Evolutionary conservation across 2,329 filamentous ascomycete genomes (phyloP), one percentile per base, ranked within the genome.

Genomic region (Trichoderma semiorbis): DNA sequence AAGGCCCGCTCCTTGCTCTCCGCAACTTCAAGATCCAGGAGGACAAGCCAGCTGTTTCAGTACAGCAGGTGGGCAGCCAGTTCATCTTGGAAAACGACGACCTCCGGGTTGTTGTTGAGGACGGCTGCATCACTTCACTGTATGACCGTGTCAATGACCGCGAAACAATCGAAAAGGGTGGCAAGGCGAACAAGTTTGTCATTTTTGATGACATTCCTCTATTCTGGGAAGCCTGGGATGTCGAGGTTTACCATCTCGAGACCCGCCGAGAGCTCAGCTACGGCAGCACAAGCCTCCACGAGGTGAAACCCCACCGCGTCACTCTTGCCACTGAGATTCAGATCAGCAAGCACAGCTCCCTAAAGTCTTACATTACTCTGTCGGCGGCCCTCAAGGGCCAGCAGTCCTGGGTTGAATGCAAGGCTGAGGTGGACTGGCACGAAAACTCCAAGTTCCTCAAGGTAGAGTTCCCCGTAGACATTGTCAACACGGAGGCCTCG

Each of bases 361-460:
- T 97, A 77, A 94, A 92, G 80, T 96, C 94, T 0, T 94, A 92
- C 24, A 92, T 98, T 77, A 94, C 89, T 71, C 87, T 99, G 24
- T 86, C 90, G 3, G 92, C 93, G 1, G 88, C 90, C 16, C 82
- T 92, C 24, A 85, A 89, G 65, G 88, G 89, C 50, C 77, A 82
- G 57, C 75, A 77, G 12, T 92, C 91, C 0, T 91, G 90, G 74
- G 88, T 98, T 18, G 92, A 97, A 75, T 90, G 95, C 74, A 87
- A 90, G 53, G 92, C 91, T 65, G 93, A 97, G 75, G 93, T 98
- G n/a, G 93, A 98, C 79, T 99, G 96, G 96, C 92, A 92, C 76
- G 96, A 99, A 81, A 94, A 90, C 14, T 98, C 96, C 92, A 97
- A 96, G 79, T 98, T 98, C 86, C 88, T 99, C 78, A 99, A 99